Evolutionary conservation across 441 rosid species (phyloP), one percentile per base, ranked within the genome.

Genomic region (Corymbia citriodora): DNA sequence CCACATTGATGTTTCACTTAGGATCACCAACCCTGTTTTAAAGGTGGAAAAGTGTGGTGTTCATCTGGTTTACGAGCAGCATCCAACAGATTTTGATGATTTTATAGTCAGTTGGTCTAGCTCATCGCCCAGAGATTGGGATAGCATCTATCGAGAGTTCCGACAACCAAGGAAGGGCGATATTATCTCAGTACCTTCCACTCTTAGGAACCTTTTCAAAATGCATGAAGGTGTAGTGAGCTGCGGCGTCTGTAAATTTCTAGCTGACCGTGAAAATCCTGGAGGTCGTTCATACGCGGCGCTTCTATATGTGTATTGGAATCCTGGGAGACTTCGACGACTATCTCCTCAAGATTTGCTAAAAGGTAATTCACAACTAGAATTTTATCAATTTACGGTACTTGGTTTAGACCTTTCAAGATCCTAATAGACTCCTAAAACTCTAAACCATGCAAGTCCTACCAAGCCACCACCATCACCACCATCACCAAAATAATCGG

Each of bases 331-430:
- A 15, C 19, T n/a, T n/a, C 10, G 0, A n/a, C 10, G 1, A 15
- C 3, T 2, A 17, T 31, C 2, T 8, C 0, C 0, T 31, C 3
- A 0, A 7, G 40, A 16, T 68, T 3, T 31, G 5, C 0, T 8
- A 1, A 4, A 8, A 68, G 79, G 79, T 68, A 31, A 68, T 16
- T 57, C 36, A 9, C 21, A 7, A 7, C 36, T n/a, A 15, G 19
- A 36, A 65, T n/a, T n/a, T 65, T 18, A 65, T n/a, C 21, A 65
- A 65, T 65, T 65, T 36, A 0, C 1, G 0, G 19, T 36, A 19
- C 40, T 16, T 68, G 79, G 12, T 4, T 16, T 16, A n/a, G 40
- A 31, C 79, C 12, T 68, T 8, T 68, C 12, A 0, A 31, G 5
- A 16, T 31, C 2, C 7, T 2, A 68, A 68, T 8, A 31, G 45